A percentile compares a stretch with the other conserved stretches of the same genome.
Evolutionary conservation across 495 filamentous ascomycete genomes (phyloP).

Genomic region (Massariosphaeria phaeospora): DNA sequence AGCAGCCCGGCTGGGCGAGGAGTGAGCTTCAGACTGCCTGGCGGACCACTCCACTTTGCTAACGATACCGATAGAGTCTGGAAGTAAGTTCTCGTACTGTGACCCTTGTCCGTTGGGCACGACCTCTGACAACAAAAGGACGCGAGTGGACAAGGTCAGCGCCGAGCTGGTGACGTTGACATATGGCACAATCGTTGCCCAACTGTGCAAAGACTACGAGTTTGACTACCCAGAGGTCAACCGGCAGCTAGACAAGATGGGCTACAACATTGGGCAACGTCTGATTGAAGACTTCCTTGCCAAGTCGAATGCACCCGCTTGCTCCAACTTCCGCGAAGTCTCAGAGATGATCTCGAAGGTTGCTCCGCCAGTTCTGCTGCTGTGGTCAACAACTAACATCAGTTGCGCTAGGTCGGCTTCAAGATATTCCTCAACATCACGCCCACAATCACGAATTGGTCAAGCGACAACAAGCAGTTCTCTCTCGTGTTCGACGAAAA

Average conservation of each 20-base stretch:
- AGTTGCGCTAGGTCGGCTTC: conserved; percentile 73
- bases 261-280: conserved; percentile 94
- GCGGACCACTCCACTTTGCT: conserved; percentile 18
- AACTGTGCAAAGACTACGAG: conserved; percentile 93
- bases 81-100: conserved; percentile 68
- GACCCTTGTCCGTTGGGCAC: neutral
- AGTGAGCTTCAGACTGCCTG: conserved; percentile 79
- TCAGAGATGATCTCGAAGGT: conserved; percentile 96
- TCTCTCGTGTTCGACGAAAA: conserved; percentile 96
- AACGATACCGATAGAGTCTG: conserved; percentile 66
- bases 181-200: conserved; percentile 94
- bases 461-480: conserved; percentile 91
- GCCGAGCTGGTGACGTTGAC: conserved; percentile 95
- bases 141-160: conserved; percentile 69
- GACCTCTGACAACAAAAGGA: conserved; percentile 43
- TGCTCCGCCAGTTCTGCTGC: neutral
- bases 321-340: conserved; percentile 88
- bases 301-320: conserved; percentile 82
- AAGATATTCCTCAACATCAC: conserved; percentile 98
- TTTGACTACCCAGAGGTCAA: conserved; percentile 91
- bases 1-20: conserved; percentile 90
- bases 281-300: conserved; percentile 97
- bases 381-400: neutral
- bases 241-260: conserved; percentile 97
- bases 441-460: conserved; percentile 93